Percentiles rank a stretch among this genome's conserved stretches.
Evolutionary conservation across 2,329 filamentous ascomycete genomes (phyloP).

Genomic region (Neopestalotiopsis sp.): DNA sequence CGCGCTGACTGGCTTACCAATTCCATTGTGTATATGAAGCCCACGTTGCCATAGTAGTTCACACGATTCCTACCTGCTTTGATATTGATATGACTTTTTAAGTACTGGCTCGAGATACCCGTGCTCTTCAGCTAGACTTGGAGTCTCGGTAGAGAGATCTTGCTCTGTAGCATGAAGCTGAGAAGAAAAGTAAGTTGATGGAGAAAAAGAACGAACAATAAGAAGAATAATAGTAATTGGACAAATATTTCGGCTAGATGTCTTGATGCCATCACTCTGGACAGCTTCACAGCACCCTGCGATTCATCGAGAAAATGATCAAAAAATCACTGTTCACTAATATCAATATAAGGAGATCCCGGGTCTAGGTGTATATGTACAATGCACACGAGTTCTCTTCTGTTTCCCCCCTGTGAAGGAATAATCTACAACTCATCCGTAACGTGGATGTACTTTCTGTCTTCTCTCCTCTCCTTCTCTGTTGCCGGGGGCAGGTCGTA

Average conservation of each 20-base stretch:
- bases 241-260: background rate
- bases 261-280: too few species aligned
- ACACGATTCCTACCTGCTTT: too few species aligned
- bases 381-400: slow-evolving; percentile 32
- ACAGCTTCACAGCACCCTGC: background rate
- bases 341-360: slow-evolving; percentile 31
- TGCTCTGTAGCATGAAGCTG: background rate
- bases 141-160: too few species aligned
- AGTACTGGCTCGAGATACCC: too few species aligned
- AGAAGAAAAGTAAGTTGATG: background rate
- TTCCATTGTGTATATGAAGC: too few species aligned
- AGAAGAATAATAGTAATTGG: background rate
- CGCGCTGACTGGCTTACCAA: too few species aligned
- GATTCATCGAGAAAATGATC: background rate
- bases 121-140: too few species aligned
- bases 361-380: slow-evolving; percentile 42
- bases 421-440: slow-evolving; percentile 77
- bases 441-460: slow-evolving; percentile 97
- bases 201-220: background rate
- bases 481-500: slow-evolving; percentile 95
- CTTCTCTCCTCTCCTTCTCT: slow-evolving; percentile 91
- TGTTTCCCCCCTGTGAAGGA: slow-evolving; percentile 24
- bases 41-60: too few species aligned
- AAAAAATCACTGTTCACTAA: slow-evolving; percentile 8
- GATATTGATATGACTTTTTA: too few species aligned